These are phyloP conservation scores for Salix udensis DNA, from an alignment of 345 rosid species.

Conservation along the genomic window DNA sequence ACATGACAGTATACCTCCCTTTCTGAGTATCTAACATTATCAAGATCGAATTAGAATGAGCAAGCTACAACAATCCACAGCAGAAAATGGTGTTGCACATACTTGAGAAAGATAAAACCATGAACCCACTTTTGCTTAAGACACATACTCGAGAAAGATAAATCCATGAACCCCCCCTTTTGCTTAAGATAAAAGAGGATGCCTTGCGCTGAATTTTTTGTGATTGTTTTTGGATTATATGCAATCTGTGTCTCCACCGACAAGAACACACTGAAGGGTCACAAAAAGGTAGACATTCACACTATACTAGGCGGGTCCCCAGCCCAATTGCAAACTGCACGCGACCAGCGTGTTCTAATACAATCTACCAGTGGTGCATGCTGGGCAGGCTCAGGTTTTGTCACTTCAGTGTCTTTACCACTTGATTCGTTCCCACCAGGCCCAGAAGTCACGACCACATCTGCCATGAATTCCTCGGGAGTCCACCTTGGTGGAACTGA, in stretches of 20 bases:
- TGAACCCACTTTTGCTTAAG: constrained; percentile 1
- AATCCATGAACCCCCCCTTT: constrained; percentile 13
- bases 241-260: neutral
- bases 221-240: neutral
- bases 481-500: constrained; percentile 99
- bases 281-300: constrained; percentile 26
- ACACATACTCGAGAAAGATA: constrained; percentile 1
- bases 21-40: constrained; percentile 9
- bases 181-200: neutral
- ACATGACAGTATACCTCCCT: constrained; percentile 2
- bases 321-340: constrained; percentile 82
- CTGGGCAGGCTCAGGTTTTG: constrained; percentile 69
- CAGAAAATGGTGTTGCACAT: constrained; percentile 12
- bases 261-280: neutral
- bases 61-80: constrained; percentile 26
- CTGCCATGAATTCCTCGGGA: constrained; percentile 86
- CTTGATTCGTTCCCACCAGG: constrained; percentile 33
- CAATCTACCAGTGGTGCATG: constrained; percentile 96
- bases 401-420: constrained; percentile 51
- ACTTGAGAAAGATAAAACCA: constrained; percentile 4
- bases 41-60: constrained; percentile 26
- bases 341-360: constrained; percentile 88
- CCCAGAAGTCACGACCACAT: constrained; percentile 42
- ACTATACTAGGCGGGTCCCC: constrained; percentile 99
- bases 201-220: neutral